A percentile compares a stretch with the other conserved stretches of the same genome.
phyloP scores from a whole-genome alignment of 73 alveolate species.

The Paramecium primaurelia region DNA sequence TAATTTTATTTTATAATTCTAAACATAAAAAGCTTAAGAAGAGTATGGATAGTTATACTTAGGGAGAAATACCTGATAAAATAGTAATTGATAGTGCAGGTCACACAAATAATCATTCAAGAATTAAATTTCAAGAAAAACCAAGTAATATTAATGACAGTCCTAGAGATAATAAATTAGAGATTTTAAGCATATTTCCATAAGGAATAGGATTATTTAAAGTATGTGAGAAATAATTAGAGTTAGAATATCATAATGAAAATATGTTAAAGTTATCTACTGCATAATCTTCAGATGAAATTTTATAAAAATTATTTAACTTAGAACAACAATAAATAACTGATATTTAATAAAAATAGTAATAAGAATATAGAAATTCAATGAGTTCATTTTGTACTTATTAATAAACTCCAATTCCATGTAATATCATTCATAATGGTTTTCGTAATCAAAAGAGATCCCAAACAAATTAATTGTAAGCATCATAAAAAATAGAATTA shows the following conservation, averaged over 20 bases:
- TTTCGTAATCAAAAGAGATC: background rate
- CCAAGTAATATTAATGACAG: background rate
- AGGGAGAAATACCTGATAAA: background rate
- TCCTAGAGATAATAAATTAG: background rate
- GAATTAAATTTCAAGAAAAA: background rate
- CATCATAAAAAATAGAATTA: background rate
- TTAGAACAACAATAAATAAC: background rate
- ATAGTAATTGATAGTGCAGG: slow-evolving; percentile 3
- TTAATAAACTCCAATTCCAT: background rate
- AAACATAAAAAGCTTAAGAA: background rate
- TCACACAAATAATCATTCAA: background rate
- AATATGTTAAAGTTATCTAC: background rate
- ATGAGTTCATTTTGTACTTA: slow-evolving; percentile 21
- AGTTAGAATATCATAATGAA: background rate
- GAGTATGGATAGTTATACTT: background rate
- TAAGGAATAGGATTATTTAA: background rate
- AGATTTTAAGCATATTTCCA: background rate
- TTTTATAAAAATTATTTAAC: background rate
- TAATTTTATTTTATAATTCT: background rate
- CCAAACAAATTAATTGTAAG: background rate
- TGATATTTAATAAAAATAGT: background rate
- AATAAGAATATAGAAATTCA: background rate
- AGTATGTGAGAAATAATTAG: background rate
- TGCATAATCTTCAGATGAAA: background rate
- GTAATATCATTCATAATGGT: background rate